Conservation (phyloP, 2,329 filamentous ascomycete species). For the Penicillium occitanis region DNA sequence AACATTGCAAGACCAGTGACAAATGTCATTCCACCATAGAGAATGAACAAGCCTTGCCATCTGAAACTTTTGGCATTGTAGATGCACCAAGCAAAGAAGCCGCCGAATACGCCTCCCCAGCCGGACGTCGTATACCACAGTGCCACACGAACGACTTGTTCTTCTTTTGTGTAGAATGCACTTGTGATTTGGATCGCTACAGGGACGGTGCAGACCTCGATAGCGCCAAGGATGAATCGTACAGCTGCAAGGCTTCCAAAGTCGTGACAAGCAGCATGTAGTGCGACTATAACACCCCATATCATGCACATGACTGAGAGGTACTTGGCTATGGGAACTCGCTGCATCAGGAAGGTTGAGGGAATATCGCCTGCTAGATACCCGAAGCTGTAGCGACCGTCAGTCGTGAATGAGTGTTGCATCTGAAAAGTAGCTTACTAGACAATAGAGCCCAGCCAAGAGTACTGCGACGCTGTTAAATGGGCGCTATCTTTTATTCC, state of each 20-base stretch:
- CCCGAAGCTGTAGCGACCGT: not conserved
- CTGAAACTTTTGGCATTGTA: not conserved
- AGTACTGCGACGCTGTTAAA: constrained; percentile 1
- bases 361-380: constrained; percentile 8
- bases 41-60: not conserved
- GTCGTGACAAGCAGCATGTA: not conserved
- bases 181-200: constrained; percentile 12
- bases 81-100: constrained; percentile 7
- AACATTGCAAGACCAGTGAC: not conserved
- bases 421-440: not conserved
- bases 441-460: constrained; percentile 10
- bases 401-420: not conserved
- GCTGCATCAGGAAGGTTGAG: constrained; percentile 5
- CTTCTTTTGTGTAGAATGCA: not conserved
- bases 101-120: not conserved
- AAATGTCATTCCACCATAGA: not conserved
- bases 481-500: constrained; percentile 9
- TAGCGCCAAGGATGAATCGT: not conserved
- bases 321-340: constrained; percentile 10
- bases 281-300: constrained; percentile 8
- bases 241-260: not conserved
- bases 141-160: constrained; percentile 9
- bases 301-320: constrained; percentile 9
- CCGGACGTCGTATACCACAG: constrained; percentile 12
- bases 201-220: not conserved